Percentiles rank a stretch among this genome's conserved stretches.
These are phyloP conservation scores for Diaporthe sp. DNA, from an alignment of 2,329 filamentous ascomycete species.

Conservation along the genomic window DNA sequence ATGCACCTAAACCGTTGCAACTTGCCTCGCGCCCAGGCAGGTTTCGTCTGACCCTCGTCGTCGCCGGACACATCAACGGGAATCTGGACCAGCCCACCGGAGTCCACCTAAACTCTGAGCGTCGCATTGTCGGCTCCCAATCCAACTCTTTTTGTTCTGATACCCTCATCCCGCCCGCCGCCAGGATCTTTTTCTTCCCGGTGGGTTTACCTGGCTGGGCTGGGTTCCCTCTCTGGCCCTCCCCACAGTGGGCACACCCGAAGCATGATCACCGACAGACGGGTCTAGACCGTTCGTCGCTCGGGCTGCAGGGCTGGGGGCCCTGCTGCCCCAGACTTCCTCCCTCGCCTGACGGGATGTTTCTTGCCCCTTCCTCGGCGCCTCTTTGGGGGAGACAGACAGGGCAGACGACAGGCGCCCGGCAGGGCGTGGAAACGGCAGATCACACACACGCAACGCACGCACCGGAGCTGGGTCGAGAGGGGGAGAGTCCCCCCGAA, in stretches of 20 bases:
- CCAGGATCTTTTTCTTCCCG: neutral
- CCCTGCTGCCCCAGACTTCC: neutral
- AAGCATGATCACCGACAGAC: conserved; percentile 25
- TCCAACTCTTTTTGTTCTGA: neutral
- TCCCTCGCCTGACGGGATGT: neutral
- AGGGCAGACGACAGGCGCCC: neutral
- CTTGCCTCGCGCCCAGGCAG: neutral
- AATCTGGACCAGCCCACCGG: conserved; percentile 24
- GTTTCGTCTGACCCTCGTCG: conserved; percentile 8
- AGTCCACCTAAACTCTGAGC: conserved; percentile 16
- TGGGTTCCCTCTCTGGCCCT: too few relatives aligned
- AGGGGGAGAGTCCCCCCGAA: neutral
- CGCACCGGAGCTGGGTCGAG: neutral
- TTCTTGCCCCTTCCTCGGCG: neutral
- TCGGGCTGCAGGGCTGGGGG: neutral
- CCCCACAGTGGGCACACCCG: conserved; percentile 23
- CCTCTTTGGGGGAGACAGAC: neutral
- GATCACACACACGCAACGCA: conserved; percentile 17
- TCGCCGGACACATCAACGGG: neutral
- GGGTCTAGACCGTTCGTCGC: conserved; percentile 26
- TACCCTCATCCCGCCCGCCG: neutral
- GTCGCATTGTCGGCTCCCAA: neutral
- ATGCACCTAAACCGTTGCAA: conserved; percentile 28
- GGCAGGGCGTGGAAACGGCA: neutral
- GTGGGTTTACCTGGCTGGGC: neutral